Evolutionary conservation across 768 basidiomycete genomes (phyloP).

Genomic region (Macrolepiota dolichaula): DNA sequence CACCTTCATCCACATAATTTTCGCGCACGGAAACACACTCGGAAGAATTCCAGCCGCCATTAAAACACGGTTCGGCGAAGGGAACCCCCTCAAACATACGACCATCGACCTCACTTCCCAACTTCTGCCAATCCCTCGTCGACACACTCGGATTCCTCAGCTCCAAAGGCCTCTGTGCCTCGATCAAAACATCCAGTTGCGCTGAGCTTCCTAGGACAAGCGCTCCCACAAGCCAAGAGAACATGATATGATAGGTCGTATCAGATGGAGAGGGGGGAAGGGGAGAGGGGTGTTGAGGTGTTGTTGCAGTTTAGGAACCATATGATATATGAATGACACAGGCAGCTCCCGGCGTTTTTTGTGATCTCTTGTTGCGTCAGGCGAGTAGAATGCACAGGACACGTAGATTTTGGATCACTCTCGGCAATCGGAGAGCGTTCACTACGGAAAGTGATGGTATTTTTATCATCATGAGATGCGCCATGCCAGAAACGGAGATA

Average conservation of each 20-base stretch:
- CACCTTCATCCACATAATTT: conserved; percentile 19
- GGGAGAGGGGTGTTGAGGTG: neutral
- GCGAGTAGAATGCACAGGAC: too few relatives aligned
- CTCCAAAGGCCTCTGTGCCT: neutral
- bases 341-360: neutral
- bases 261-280: neutral
- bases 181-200: neutral
- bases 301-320: too few relatives aligned
- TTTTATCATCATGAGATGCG: neutral
- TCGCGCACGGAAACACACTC: conserved; percentile 12
- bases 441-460: neutral
- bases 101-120: conserved; percentile 15
- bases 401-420: neutral
- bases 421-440: neutral
- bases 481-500: neutral
- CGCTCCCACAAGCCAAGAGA: neutral
- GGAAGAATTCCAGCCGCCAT: conserved; percentile 12
- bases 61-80: conserved; percentile 20
- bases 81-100: conserved; percentile 13
- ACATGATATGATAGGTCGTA: neutral
- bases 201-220: neutral
- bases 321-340: neutral
- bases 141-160: neutral
- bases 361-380: neutral
- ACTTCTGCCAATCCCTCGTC: conserved; percentile 12